Evolutionary conservation across 2,329 filamentous ascomycete genomes (phyloP).

Genomic region (Curvularia eragrostidis): DNA sequence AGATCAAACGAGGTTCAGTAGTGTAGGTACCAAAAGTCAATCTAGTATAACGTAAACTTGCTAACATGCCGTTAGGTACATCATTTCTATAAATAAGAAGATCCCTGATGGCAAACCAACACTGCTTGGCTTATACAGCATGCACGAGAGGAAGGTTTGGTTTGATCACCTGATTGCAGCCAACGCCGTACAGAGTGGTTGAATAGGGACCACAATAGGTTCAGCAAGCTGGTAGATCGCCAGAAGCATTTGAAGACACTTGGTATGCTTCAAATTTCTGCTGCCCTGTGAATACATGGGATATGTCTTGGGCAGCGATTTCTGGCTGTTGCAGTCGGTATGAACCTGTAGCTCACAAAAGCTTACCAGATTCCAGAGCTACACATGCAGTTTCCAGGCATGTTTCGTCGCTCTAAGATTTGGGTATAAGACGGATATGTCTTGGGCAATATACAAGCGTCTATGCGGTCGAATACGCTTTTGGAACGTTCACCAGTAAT

Average conservation of each 20-base stretch:
- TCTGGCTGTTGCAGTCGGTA: not conserved
- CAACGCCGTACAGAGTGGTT: not conserved
- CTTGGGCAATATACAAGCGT: too few relatives aligned
- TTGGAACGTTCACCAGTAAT: too few relatives aligned
- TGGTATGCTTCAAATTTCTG: too few relatives aligned
- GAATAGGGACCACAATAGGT: not conserved
- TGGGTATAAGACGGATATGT: too few relatives aligned
- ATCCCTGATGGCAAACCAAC: slow-evolving; percentile 20
- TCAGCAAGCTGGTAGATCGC: slow-evolving; percentile 21
- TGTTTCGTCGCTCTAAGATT: slow-evolving; percentile 1
- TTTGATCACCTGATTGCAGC: slow-evolving; percentile 18
- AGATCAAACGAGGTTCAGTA: slow-evolving; percentile 33
- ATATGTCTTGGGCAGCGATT: too few relatives aligned
- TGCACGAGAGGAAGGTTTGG: slow-evolving; percentile 30
- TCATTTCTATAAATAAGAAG: slow-evolving; percentile 29
- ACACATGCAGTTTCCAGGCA: slow-evolving; percentile 8
- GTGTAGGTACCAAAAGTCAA: slow-evolving; percentile 8
- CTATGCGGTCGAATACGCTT: too few relatives aligned
- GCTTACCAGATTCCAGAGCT: not conserved
- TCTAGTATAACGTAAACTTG: not conserved
- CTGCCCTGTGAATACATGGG: too few relatives aligned
- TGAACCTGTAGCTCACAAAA: slow-evolving; percentile 5
- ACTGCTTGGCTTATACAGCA: slow-evolving; percentile 25
- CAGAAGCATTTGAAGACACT: too few relatives aligned
- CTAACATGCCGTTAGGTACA: slow-evolving; percentile 21